Percentiles rank a stretch among this genome's conserved stretches.
These are phyloP conservation scores for Tetrahymena borealis DNA, from an alignment of 73 alveolate species.

Conservation along the genomic window DNA sequence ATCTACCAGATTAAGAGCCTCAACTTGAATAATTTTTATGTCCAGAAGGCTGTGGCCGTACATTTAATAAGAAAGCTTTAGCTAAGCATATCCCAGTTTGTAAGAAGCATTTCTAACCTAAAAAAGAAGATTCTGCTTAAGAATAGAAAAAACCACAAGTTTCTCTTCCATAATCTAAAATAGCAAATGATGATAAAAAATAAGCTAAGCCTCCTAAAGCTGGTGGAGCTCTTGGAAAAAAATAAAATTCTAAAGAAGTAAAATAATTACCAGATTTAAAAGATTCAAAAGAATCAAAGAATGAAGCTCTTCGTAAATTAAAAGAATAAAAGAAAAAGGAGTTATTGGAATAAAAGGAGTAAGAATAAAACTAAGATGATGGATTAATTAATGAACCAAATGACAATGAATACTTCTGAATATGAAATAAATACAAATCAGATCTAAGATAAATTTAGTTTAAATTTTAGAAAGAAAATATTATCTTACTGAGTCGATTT, in stretches of 20 bases:
- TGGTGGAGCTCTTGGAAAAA: too few relatives aligned
- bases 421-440: neutral
- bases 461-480: neutral
- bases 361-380: neutral
- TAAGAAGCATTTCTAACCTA: neutral
- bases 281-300: neutral
- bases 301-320: neutral
- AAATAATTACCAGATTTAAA: neutral
- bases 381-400: neutral
- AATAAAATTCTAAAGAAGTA: neutral
- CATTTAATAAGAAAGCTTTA: conserved; percentile 49
- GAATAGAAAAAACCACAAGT: neutral
- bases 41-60: conserved; percentile 60
- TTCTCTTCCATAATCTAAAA: neutral
- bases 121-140: neutral
- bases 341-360: neutral
- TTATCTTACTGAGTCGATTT: neutral
- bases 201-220: neutral
- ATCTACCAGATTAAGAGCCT: neutral
- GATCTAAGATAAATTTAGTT: neutral
- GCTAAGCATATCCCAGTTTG: conserved; percentile 34
- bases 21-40: conserved; percentile 2
- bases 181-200: neutral
- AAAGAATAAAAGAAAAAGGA: neutral
- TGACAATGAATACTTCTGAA: neutral